Evolutionary conservation across 768 basidiomycete species (phyloP), one percentile per base, ranked within the genome.

Genomic region (Podaxis sp.): DNA sequence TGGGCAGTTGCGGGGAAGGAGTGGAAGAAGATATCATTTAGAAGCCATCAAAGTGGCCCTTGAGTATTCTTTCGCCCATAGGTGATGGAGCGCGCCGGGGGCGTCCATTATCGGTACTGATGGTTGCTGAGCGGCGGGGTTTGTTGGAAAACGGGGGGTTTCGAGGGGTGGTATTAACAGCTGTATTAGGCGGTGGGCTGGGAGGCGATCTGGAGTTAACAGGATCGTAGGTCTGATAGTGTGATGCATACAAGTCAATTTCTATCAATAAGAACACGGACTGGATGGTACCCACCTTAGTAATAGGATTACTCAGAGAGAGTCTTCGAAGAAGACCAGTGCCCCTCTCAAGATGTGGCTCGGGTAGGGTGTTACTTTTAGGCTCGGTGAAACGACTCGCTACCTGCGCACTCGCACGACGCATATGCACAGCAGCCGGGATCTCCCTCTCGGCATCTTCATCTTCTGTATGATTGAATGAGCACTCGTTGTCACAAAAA

Each of bases 21-120:
- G 54, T 28, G 64, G 57, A 46, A 39, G 57, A 44, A 54, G 66
- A 19, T 51, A 63, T 40, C 59, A 54, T 61, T 71, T 92, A 90
- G 80, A 95, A 95, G 54, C 93, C 89, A 71, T 95, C 93, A 68
- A 94, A 95, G 69, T 95, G 93, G 8, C 93, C 93, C 79, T 92
- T 95, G 68, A 95, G 82, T 64, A 95, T 93, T 63, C 93, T 82
- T 76, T 95, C 93, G 66, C 92, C 93, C 93, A 93, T 94, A 5
- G 92, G 92, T 42, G 90, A 92, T 19, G 92, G 92, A 2, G 89
- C 90, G 64, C 86, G 79, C 60, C 84, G 86, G 9, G 81, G 81
- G 55, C 81, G 82, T n/a, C 73, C 64, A 22, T 65, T 65, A 13
- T 80, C 77, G 53, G 73, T 70, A 48, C 81, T 82, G 59, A 88